Evolutionary conservation across 352 stramenopile species (phyloP).

Genomic region (Thraustochytrium sp.): DNA sequence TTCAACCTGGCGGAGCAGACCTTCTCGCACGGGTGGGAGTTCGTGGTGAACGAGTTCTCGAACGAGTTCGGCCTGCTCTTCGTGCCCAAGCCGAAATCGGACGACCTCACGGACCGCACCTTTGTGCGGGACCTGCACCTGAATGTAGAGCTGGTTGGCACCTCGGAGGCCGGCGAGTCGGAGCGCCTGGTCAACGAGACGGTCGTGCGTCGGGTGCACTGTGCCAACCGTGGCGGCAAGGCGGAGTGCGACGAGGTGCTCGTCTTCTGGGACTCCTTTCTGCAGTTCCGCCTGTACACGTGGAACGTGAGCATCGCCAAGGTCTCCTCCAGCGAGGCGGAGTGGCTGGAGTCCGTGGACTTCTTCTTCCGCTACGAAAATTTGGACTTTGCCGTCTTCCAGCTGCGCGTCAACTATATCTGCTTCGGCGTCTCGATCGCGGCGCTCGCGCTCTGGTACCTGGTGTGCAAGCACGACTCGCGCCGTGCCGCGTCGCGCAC

Average conservation of each 20-base stretch:
- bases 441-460: background rate
- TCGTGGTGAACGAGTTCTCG: background rate
- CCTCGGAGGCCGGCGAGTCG: background rate
- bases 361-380: background rate
- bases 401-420: conserved; percentile 30
- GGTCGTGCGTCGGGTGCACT: background rate
- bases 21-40: background rate
- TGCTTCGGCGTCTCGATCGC: conserved; percentile 16
- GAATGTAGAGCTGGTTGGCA: background rate
- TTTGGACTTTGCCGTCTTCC: conserved; percentile 5
- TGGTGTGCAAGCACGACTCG: background rate
- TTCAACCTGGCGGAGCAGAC: background rate
- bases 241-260: background rate
- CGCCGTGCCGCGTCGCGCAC: background rate
- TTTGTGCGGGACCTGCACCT: background rate
- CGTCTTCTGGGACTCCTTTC: conserved; percentile 13
- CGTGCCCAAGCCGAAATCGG: background rate
- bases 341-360: background rate
- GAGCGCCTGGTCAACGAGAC: background rate
- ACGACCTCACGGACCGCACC: background rate
- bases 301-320: background rate
- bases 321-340: background rate
- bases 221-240: background rate
- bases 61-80: background rate
- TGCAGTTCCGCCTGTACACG: background rate